Evolutionary conservation across 257 asterid species (phyloP), one percentile per base, ranked within the genome.

Genomic region (Solanum bukasovii): DNA sequence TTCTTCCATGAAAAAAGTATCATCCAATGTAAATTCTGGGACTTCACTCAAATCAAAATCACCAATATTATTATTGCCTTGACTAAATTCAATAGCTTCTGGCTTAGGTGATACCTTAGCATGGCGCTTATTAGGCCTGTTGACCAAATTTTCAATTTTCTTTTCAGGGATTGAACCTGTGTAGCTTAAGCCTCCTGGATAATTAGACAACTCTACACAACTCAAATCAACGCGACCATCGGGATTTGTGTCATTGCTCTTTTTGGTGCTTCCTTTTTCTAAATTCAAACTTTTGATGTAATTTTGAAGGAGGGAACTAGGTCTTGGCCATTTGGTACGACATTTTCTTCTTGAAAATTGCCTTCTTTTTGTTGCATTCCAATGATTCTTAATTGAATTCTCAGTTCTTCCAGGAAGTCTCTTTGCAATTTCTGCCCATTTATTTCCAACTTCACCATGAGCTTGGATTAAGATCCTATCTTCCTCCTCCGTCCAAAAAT

Each of bases 351-450:
- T 89, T 1, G 98, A 92, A n/a, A 94, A 90, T 70, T 96, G 98
- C 78, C 97, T 91, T 83, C 99, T 91, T 82, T 96, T 96, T 7
- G 99, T 96, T 3, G 99, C 98, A 65, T 96, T 96, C 99, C 99
- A 96, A 35, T 96, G 99, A 87, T 96, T 96, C 89, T 96, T 96
- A 85, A 96, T 95, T n/a, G 98, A 94, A 59, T 96, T 96, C 74
- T 96, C 99, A 2, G 95, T 96, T 90, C 98, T 91, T 79, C 97
- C 98, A 0, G 94, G 91, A 10, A 96, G 92, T 79, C 91, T 90
- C 68, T 95, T 93, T 3, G 98, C 98, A 12, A 96, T 96, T 87
- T 95, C 98, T 65, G 98, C 97, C 99, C 99, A 96, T 90, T 93
- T 95, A 78, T 96, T 96, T 37, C 99, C 99, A 6, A 94, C 87